Conservation (phyloP, 2,329 filamentous ascomycete species). For the Hansfordia pulvinata region DNA sequence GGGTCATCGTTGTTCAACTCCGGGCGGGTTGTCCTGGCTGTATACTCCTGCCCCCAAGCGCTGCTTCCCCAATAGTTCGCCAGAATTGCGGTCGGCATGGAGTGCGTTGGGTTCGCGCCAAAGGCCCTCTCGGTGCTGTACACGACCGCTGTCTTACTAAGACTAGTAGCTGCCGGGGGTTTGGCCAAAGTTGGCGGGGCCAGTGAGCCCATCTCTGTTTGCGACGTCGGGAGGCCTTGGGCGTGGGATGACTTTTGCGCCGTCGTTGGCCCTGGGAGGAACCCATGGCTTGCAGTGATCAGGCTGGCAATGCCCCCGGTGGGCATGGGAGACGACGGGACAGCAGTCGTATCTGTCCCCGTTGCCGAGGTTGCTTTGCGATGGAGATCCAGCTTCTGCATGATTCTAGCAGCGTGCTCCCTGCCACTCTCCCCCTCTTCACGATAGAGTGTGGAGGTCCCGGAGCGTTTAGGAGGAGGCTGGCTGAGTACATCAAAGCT, state of each 20-base stretch:
- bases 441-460: conserved; percentile 35
- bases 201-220: conserved; percentile 56
- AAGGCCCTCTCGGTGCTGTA: conserved; percentile 66
- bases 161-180: conserved; percentile 68
- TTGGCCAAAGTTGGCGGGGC: conserved; percentile 74
- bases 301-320: conserved; percentile 65
- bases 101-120: conserved; percentile 49
- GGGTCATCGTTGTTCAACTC: conserved; percentile 18
- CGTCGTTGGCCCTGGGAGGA: conserved; percentile 47
- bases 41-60: conserved; percentile 43
- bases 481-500: conserved; percentile 60
- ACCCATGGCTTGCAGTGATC: conserved; percentile 71
- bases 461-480: conserved; percentile 35
- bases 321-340: conserved; percentile 23
- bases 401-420: conserved; percentile 77
- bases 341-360: conserved; percentile 22
- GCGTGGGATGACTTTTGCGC: no score
- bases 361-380: conserved; percentile 56
- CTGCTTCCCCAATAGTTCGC: conserved; percentile 90
- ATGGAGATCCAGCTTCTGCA: conserved; percentile 84
- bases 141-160: conserved; percentile 75
- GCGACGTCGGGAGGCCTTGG: no score
- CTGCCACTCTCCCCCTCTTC: conserved; percentile 63
- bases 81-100: conserved; percentile 72
- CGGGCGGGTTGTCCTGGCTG: conserved; percentile 8